phyloP scores from a whole-genome alignment of 768 basidiomycete species.

The Suillus occidentalis region DNA sequence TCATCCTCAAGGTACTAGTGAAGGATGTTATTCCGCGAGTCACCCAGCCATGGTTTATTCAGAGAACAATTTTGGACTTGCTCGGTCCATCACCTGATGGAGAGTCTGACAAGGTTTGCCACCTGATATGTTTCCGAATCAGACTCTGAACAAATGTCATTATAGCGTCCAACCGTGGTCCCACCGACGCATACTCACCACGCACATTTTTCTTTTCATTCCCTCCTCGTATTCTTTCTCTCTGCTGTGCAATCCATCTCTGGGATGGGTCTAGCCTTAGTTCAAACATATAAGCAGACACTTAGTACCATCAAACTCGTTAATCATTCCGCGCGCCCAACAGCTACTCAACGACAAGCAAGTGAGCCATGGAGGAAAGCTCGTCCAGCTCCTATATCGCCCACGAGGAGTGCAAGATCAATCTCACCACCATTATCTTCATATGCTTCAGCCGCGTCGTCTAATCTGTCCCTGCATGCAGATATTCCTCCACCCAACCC shows the following conservation, averaged over 20 bases:
- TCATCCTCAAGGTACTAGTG: constrained; percentile 76
- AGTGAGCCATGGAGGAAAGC: constrained; percentile 1
- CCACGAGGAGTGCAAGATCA: constrained; percentile 1
- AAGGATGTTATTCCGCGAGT: constrained; percentile 67
- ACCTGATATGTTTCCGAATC: background rate
- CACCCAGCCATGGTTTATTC: constrained; percentile 90
- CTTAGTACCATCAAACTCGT: constrained; percentile 65
- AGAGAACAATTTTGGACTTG: constrained; percentile 63
- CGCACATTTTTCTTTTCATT: constrained; percentile 47
- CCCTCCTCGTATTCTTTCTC: constrained; percentile 65
- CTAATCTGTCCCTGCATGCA: constrained; percentile 20
- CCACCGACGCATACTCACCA: constrained; percentile 28
- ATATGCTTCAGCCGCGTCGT: constrained; percentile 28
- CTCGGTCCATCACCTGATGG: constrained; percentile 47
- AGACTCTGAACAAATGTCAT: constrained; percentile 3
- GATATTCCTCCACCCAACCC: constrained; percentile 7
- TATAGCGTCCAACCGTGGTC: constrained; percentile 22
- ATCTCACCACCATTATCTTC: constrained; percentile 9
- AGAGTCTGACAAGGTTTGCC: constrained; percentile 21
- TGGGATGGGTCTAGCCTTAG: constrained; percentile 63
- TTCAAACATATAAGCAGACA: constrained; percentile 66
- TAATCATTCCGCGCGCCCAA: constrained; percentile 39
- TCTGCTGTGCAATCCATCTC: constrained; percentile 75
- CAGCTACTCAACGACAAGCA: background rate
- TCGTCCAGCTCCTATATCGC: constrained; percentile 2